phyloP scores from a whole-genome alignment of 2,329 filamentous ascomycete genomes.

The Ophiosphaerella korrae region DNA sequence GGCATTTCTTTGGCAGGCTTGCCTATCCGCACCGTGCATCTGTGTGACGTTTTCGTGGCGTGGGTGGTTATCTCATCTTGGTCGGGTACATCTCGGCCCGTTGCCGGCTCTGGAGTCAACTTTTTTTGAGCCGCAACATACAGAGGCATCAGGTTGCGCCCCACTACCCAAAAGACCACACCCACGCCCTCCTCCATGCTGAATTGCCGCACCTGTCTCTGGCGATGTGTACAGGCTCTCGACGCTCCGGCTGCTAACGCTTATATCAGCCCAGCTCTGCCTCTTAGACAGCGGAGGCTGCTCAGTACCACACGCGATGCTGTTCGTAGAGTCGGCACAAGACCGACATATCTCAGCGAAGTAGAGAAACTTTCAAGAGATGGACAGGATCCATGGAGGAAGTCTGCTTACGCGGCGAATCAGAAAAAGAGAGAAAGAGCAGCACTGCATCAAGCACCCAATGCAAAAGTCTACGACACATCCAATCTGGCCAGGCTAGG shows the following conservation, averaged over 20 bases:
- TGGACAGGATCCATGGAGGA: conserved; percentile 31
- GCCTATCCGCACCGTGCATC: not conserved
- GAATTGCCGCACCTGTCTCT: conserved; percentile 51
- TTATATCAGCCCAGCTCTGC: conserved; percentile 22
- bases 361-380: conserved; percentile 13
- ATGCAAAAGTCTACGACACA: conserved; percentile 7
- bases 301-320: conserved; percentile 14
- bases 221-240: conserved; percentile 51
- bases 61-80: too few species aligned
- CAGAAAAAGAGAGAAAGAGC: conserved; percentile 29
- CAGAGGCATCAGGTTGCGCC: not conserved
- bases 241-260: conserved; percentile 31
- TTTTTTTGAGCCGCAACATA: not conserved
- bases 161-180: conserved; percentile 4
- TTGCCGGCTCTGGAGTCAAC: not conserved
- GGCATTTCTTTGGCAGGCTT: conserved; percentile 5
- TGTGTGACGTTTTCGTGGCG: too few species aligned
- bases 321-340: conserved; percentile 10
- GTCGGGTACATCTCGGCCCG: too few species aligned
- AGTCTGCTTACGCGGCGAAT: conserved; percentile 29
- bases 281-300: conserved; percentile 24
- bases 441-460: conserved; percentile 19
- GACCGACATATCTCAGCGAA: conserved; percentile 7
- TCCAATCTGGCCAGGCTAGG: conserved; percentile 31
- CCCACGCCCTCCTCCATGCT: conserved; percentile 45